A percentile compares a stretch with the other conserved stretches of the same genome.
These are phyloP conservation scores for Elsinoe arachidis DNA, from an alignment of 2,329 filamentous ascomycete species.

Conservation along the genomic window DNA sequence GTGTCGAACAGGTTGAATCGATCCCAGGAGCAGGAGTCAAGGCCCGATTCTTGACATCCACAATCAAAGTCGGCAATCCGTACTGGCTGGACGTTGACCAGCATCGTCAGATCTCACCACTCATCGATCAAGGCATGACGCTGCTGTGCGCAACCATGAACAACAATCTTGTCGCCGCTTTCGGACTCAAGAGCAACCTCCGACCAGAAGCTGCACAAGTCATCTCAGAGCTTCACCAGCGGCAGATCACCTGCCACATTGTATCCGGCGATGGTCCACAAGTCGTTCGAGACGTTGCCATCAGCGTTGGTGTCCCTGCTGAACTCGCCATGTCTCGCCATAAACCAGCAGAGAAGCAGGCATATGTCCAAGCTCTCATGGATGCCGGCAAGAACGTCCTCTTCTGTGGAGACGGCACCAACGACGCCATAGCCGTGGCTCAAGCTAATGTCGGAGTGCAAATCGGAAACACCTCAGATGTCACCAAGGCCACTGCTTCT, in stretches of 20 bases:
- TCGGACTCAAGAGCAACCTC: slow-evolving; percentile 41
- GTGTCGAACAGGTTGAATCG: background rate
- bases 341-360: slow-evolving; percentile 47
- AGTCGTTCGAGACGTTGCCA: slow-evolving; percentile 43
- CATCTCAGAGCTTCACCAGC: slow-evolving; percentile 41
- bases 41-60: slow-evolving; percentile 25
- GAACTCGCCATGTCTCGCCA: slow-evolving; percentile 37
- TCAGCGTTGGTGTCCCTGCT: slow-evolving; percentile 31
- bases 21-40: slow-evolving; percentile 38
- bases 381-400: slow-evolving; percentile 39
- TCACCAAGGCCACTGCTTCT: slow-evolving; percentile 60
- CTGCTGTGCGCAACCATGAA: slow-evolving; percentile 51
- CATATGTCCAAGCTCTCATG: slow-evolving; percentile 35
- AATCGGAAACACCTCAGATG: slow-evolving; percentile 54
- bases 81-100: slow-evolving; percentile 36
- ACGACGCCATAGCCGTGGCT: slow-evolving; percentile 65
- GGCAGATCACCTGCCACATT: slow-evolving; percentile 45
- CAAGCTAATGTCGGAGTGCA: slow-evolving; percentile 64
- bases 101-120: slow-evolving; percentile 24
- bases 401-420: slow-evolving; percentile 71
- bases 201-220: slow-evolving; percentile 44
- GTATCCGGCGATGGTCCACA: slow-evolving; percentile 48
- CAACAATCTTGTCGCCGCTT: slow-evolving; percentile 36
- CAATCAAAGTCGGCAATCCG: slow-evolving; percentile 40
- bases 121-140: slow-evolving; percentile 37